Conservation (phyloP, 768 basidiomycete genomes). For the Pluteus cervinus region DNA sequence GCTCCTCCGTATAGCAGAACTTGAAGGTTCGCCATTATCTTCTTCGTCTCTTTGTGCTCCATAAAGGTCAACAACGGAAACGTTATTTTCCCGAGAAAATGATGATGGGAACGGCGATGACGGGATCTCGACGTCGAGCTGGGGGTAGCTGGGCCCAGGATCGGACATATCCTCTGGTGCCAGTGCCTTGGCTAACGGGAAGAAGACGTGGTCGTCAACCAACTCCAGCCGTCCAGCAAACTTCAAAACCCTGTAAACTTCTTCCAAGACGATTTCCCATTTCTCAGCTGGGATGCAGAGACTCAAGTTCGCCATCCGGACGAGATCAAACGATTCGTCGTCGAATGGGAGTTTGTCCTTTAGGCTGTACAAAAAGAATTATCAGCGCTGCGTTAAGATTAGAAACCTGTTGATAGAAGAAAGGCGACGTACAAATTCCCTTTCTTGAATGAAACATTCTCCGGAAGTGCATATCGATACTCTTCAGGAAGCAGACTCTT, state of each 20-base stretch:
- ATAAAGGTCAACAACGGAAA: no score
- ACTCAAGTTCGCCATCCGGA: constrained; percentile 66
- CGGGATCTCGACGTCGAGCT: no score
- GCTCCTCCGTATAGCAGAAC: no score
- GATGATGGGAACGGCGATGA: no score
- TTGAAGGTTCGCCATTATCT: no score
- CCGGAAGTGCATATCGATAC: constrained; percentile 18
- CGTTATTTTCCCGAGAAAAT: no score
- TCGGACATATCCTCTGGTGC: no score
- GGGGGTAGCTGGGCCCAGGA: no score
- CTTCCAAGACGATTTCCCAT: constrained; percentile 55
- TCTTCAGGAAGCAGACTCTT: constrained; percentile 34
- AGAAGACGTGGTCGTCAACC: constrained; percentile 66
- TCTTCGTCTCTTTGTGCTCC: no score
- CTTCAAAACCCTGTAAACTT: constrained; percentile 57
- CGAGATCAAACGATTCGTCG: constrained; percentile 58
- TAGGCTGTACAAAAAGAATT: constrained; percentile 31
- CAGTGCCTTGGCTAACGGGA: no score
- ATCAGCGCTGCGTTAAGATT: no score
- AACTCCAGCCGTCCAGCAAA: constrained; percentile 63
- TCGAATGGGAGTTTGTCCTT: constrained; percentile 56
- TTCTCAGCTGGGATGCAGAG: constrained; percentile 53
- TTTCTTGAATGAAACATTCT: constrained; percentile 47
- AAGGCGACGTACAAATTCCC: constrained; percentile 59
- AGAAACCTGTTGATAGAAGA: background rate